Evolutionary conservation across 371 early-diverging fungal species (phyloP).

Genomic region (Rhizopus microsporus): DNA sequence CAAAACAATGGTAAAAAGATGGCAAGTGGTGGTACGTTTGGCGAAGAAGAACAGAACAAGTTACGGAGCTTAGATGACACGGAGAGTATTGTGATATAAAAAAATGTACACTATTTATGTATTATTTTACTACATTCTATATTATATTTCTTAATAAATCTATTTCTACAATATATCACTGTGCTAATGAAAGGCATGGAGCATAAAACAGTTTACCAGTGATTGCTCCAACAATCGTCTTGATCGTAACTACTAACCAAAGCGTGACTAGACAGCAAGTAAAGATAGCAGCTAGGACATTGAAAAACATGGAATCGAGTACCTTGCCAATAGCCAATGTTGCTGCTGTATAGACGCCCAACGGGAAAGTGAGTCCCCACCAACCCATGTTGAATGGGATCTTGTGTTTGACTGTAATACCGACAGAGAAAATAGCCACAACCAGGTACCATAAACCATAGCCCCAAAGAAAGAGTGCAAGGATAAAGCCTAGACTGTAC

Average conservation of each 20-base stretch:
- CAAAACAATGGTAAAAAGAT: slow-evolving; percentile 18
- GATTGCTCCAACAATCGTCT: slow-evolving; percentile 13
- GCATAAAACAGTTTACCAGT: slow-evolving; percentile 23
- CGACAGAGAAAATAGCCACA: slow-evolving; percentile 36
- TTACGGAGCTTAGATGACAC: slow-evolving; percentile 19
- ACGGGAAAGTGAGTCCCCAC: slow-evolving; percentile 58
- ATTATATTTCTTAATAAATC: background rate
- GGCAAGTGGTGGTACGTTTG: slow-evolving; percentile 36
- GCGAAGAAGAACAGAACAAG: slow-evolving; percentile 28
- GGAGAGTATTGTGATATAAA: background rate
- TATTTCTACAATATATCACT: background rate
- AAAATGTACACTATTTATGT: background rate
- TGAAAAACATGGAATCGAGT: slow-evolving; percentile 18
- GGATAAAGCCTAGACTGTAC: slow-evolving; percentile 28
- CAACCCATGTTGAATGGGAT: slow-evolving; percentile 56
- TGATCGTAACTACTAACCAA: slow-evolving; percentile 15
- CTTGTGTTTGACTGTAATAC: slow-evolving; percentile 20
- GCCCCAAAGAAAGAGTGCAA: slow-evolving; percentile 50
- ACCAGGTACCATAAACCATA: slow-evolving; percentile 48
- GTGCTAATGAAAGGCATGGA: slow-evolving; percentile 19
- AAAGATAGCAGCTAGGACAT: slow-evolving; percentile 18
- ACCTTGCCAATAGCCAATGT: slow-evolving; percentile 18
- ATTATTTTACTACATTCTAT: background rate
- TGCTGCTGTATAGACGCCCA: slow-evolving; percentile 40
- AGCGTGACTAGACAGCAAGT: slow-evolving; percentile 19